Evolutionary conservation across 208 protist species (phyloP).

Genomic region (Crithidia bombi): DNA sequence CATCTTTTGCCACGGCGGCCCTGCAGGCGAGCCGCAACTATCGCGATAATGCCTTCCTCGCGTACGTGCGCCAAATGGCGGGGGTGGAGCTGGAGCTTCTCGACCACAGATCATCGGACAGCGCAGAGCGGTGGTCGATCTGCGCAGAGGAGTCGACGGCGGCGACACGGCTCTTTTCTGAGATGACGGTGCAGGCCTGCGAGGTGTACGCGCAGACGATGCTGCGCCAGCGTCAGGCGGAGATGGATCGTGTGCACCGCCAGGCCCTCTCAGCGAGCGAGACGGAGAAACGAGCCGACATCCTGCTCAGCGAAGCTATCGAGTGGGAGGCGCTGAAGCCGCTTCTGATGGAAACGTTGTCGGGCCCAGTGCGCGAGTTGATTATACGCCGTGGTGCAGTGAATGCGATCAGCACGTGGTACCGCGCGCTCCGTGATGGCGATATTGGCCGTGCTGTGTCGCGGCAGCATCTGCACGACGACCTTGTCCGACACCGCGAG

Average conservation of each 20-base stretch:
- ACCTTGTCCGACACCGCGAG: slow-evolving; percentile 18
- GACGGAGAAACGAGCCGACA: slow-evolving; percentile 21
- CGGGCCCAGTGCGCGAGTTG: slow-evolving; percentile 28
- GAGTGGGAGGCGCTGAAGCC: slow-evolving; percentile 19
- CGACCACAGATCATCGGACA: slow-evolving; percentile 3
- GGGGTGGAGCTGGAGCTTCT: slow-evolving; percentile 20
- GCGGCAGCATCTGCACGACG: slow-evolving; percentile 21
- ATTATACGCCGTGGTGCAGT: slow-evolving; percentile 26
- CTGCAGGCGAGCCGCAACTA: slow-evolving; percentile 5
- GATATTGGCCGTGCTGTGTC: slow-evolving; percentile 24
- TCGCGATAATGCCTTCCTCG: slow-evolving; percentile 12
- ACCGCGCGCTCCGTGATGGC: slow-evolving; percentile 18
- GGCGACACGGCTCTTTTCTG: slow-evolving; percentile 13
- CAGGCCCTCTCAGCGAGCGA: slow-evolving; percentile 21
- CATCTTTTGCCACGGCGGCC: background rate
- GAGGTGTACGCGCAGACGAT: slow-evolving; percentile 12
- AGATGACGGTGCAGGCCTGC: slow-evolving; percentile 13
- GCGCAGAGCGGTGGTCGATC: slow-evolving; percentile 20
- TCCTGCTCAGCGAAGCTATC: slow-evolving; percentile 20
- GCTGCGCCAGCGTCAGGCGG: background rate
- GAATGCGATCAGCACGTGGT: slow-evolving; percentile 27
- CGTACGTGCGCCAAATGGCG: slow-evolving; percentile 11
- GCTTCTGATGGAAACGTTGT: slow-evolving; percentile 11
- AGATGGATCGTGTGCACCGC: slow-evolving; percentile 13
- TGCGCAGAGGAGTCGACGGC: slow-evolving; percentile 17